A percentile compares a stretch with the other conserved stretches of the same genome.
These are phyloP conservation scores for Hyphodiscus hymeniophilus DNA, from an alignment of 495 filamentous ascomycete species.

Conservation along the genomic window DNA sequence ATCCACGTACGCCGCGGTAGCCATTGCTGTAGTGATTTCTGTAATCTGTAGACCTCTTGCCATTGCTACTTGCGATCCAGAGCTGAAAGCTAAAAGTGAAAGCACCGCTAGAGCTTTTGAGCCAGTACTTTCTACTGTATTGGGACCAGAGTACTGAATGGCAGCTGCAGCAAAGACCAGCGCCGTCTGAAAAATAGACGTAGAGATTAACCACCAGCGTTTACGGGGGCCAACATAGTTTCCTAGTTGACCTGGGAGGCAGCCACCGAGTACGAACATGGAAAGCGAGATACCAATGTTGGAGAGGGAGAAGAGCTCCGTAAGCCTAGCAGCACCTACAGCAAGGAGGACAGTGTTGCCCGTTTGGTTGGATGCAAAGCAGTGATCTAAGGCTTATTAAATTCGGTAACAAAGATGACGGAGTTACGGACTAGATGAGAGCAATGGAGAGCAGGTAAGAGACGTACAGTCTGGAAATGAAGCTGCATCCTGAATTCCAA, in stretches of 20 bases:
- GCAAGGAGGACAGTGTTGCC: conserved; percentile 56
- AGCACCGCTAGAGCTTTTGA: conserved; percentile 34
- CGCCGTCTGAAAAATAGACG: conserved; percentile 43
- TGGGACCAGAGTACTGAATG: conserved; percentile 32
- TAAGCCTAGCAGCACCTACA: conserved; percentile 39
- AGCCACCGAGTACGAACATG: conserved; percentile 44
- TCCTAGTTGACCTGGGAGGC: conserved; percentile 47
- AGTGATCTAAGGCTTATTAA: conserved; percentile 25
- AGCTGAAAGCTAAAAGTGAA: conserved; percentile 44
- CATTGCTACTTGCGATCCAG: conserved; percentile 52
- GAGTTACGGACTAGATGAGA: too few relatives aligned
- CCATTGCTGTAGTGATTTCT: conserved; percentile 61
- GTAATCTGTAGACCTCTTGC: conserved; percentile 44
- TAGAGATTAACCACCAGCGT: conserved; percentile 43
- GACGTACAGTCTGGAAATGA: conserved; percentile 46
- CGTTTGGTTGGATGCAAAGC: conserved; percentile 59
- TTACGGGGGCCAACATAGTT: conserved; percentile 41
- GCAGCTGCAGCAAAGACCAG: conserved; percentile 45
- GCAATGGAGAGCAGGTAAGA: not conserved
- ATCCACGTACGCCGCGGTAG: conserved; percentile 56
- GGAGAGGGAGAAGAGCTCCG: conserved; percentile 37
- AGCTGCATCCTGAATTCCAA: conserved; percentile 48
- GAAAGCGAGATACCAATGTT: conserved; percentile 47
- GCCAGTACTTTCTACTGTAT: conserved; percentile 22
- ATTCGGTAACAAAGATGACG: not conserved